Conservation (phyloP, 352 stramenopile species). For the Globisporangium spiculum region DNA sequence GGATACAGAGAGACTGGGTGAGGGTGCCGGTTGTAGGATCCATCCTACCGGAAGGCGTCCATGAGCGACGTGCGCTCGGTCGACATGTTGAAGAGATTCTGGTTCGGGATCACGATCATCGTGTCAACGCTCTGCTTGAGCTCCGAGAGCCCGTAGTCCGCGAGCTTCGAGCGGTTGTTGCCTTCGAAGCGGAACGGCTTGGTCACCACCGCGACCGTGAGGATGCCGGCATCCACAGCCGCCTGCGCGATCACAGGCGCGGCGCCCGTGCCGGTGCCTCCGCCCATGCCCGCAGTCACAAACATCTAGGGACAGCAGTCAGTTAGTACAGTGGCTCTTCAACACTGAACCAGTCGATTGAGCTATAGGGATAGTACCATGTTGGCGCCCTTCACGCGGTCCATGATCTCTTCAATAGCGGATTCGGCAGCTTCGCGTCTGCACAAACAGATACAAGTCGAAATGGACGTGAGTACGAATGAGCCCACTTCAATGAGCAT, state of each 20-base stretch:
- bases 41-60: slow-evolving; percentile 72
- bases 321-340: background rate
- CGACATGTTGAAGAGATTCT: slow-evolving; percentile 89
- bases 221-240: slow-evolving; percentile 77
- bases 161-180: slow-evolving; percentile 77
- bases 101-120: slow-evolving; percentile 88
- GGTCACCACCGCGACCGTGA: slow-evolving; percentile 85
- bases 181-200: slow-evolving; percentile 88
- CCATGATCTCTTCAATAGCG: slow-evolving; percentile 84
- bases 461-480: background rate
- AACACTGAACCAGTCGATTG: background rate
- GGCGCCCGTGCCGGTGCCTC: slow-evolving; percentile 79
- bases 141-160: slow-evolving; percentile 68
- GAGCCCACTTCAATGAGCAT: background rate
- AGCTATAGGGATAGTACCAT: slow-evolving; percentile 47
- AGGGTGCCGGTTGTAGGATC: background rate
- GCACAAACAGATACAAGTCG: background rate
- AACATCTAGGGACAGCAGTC: slow-evolving; percentile 61
- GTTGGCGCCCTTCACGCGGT: slow-evolving; percentile 78
- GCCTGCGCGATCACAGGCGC: slow-evolving; percentile 82
- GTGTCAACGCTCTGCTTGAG: slow-evolving; percentile 85
- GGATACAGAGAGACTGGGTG: background rate
- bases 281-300: slow-evolving; percentile 84
- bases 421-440: slow-evolving; percentile 74
- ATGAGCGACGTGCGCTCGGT: slow-evolving; percentile 85